A percentile compares a stretch with the other conserved stretches of the same genome.
phyloP scores from a whole-genome alignment of 1,284 basidiomycete genomes.

The Irpex sp. region DNA sequence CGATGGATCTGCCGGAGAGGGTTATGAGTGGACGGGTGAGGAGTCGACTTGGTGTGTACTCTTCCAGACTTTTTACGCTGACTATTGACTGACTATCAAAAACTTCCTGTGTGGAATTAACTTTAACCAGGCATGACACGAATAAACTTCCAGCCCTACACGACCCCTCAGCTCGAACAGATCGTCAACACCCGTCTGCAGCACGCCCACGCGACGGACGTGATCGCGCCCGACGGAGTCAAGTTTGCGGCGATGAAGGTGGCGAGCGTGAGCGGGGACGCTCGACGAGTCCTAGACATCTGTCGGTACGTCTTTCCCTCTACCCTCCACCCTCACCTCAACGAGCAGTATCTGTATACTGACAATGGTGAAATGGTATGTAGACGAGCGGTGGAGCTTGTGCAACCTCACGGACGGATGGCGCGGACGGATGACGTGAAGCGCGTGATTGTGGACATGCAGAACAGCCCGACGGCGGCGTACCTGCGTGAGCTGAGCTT shows the following conservation, averaged over 20 bases:
- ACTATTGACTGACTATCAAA: too few relatives aligned
- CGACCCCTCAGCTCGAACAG: constrained; percentile 71
- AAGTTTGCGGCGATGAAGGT: constrained; percentile 90
- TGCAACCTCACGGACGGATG: constrained; percentile 42
- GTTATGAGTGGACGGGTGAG: constrained; percentile 90
- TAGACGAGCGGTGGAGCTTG: constrained; percentile 84
- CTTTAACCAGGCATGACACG: constrained; percentile 56
- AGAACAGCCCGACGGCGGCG: constrained; percentile 83
- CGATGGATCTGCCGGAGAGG: constrained; percentile 96
- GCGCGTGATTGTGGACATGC: constrained; percentile 84
- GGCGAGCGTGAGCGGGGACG: constrained; percentile 91
- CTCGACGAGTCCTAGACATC: constrained; percentile 88
- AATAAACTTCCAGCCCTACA: constrained; percentile 94
- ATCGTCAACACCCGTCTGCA: constrained; percentile 82
- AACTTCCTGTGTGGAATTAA: too few relatives aligned
- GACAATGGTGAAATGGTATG: not conserved
- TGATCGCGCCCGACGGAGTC: constrained; percentile 76
- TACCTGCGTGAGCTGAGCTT: constrained; percentile 78
- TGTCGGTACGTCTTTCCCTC: constrained; percentile 52
- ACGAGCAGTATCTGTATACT: too few relatives aligned
- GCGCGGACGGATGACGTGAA: constrained; percentile 75
- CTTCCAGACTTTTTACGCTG: too few relatives aligned
- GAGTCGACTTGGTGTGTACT: constrained; percentile 87
- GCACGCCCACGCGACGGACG: constrained; percentile 51
- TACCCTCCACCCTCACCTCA: too few relatives aligned